Conservation (phyloP, 192 early-diverging fungal genomes). For the Umbelopsis vinacea region DNA sequence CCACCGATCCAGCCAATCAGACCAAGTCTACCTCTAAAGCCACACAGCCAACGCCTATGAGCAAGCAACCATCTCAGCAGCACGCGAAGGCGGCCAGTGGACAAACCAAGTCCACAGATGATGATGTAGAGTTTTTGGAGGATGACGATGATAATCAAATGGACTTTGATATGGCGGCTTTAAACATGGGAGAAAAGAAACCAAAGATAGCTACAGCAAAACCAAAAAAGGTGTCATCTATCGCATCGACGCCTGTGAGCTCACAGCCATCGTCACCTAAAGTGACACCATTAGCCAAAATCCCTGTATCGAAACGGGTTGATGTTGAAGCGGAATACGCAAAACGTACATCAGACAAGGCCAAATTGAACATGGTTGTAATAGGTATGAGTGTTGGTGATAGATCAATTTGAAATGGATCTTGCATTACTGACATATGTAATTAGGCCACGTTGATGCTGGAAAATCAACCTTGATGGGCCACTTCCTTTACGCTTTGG, state of each 20-base stretch:
- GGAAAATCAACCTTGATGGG: constrained; percentile 98
- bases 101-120: constrained; percentile 5
- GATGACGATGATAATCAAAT: constrained; percentile 30
- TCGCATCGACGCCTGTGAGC: constrained; percentile 35
- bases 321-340: constrained; percentile 73
- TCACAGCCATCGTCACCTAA: constrained; percentile 37
- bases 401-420: constrained; percentile 3
- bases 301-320: constrained; percentile 58
- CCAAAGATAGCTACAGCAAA: neutral
- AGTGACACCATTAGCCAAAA: constrained; percentile 26
- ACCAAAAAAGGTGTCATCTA: constrained; percentile 1
- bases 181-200: constrained; percentile 29
- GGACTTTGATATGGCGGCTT: constrained; percentile 29
- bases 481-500: constrained; percentile 86
- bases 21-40: neutral
- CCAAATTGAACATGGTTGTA: constrained; percentile 83
- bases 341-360: constrained; percentile 69
- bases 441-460: constrained; percentile 90
- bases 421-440: neutral
- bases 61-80: neutral
- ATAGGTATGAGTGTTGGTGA: constrained; percentile 58
- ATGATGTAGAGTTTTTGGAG: constrained; percentile 29
- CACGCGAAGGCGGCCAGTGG: neutral
- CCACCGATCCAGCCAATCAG: constrained; percentile 9
- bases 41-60: constrained; percentile 20